Conservation (phyloP, 345 rosid species). For the Lepidium sativum region DNA sequence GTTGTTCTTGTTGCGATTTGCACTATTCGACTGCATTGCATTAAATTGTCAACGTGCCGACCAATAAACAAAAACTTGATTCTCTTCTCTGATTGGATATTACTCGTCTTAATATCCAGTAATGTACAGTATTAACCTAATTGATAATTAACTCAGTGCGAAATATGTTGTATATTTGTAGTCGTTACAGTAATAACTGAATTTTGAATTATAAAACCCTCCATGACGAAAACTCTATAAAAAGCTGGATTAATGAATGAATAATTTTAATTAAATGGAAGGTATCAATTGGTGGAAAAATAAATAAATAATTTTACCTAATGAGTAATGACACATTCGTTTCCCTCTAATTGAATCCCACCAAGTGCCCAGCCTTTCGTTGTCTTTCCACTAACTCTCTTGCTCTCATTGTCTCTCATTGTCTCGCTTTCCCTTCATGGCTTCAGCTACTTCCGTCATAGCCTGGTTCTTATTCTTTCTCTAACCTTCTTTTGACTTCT, state of each 20-base stretch:
- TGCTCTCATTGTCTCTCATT: not conserved
- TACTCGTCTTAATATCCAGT: not conserved
- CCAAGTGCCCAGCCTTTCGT: constrained; percentile 13
- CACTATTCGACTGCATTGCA: not conserved
- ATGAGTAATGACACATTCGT: constrained; percentile 11
- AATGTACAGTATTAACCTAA: no score
- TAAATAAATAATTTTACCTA: not conserved
- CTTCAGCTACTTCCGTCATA: constrained; percentile 36
- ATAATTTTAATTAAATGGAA: not conserved
- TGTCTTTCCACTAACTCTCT: constrained; percentile 4
- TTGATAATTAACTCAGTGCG: not conserved
- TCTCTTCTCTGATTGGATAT: not conserved
- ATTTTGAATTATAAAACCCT: not conserved
- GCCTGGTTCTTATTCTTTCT: constrained; percentile 32
- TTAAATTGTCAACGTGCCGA: not conserved
- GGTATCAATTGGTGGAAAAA: not conserved
- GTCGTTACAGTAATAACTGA: not conserved
- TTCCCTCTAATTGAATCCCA: constrained; percentile 8
- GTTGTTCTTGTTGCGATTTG: not conserved
- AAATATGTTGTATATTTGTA: not conserved
- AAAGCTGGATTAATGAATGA: not conserved
- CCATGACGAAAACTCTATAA: not conserved
- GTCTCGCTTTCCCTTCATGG: constrained; percentile 28
- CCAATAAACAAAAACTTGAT: not conserved
- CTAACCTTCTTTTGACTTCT: not conserved